Conservation (phyloP, 192 early-diverging fungal species). For the Cetraspora pellucida region DNA sequence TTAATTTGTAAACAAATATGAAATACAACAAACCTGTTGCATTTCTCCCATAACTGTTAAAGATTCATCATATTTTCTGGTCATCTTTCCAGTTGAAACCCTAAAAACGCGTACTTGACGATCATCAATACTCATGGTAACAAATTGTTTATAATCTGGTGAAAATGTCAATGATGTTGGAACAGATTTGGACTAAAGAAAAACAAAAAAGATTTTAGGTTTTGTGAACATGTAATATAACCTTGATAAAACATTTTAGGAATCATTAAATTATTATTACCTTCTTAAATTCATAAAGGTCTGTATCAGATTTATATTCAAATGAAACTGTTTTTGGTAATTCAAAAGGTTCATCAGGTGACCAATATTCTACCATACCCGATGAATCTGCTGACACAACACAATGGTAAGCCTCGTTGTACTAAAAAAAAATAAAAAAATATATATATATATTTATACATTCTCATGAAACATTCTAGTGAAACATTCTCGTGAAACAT, state of each 20-base stretch:
- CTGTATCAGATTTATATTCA: constrained; percentile 89
- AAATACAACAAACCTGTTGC: constrained; percentile 62
- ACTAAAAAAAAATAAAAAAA: constrained; percentile 41
- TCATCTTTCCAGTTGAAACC: constrained; percentile 81
- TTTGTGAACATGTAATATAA: neutral
- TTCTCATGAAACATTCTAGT: too few species aligned
- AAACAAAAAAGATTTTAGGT: neutral
- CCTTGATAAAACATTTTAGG: neutral
- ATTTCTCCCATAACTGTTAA: constrained; percentile 80
- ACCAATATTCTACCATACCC: constrained; percentile 97
- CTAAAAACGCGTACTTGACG: constrained; percentile 85
- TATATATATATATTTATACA: neutral
- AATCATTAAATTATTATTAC: constrained; percentile 37
- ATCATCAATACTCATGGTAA: constrained; percentile 82
- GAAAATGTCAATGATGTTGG: constrained; percentile 86
- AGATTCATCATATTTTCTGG: constrained; percentile 91
- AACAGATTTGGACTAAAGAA: constrained; percentile 61
- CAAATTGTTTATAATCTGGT: constrained; percentile 80
- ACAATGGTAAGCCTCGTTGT: constrained; percentile 72
- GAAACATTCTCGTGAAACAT: neutral
- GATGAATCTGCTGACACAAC: constrained; percentile 82
- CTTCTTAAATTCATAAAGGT: constrained; percentile 97
- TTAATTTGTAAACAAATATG: neutral
- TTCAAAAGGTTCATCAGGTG: constrained; percentile 65
- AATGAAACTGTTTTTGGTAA: constrained; percentile 70